These are phyloP conservation scores for Vachellia pachyceras DNA, from an alignment of 306 rosid genomes.

Conservation along the genomic window DNA sequence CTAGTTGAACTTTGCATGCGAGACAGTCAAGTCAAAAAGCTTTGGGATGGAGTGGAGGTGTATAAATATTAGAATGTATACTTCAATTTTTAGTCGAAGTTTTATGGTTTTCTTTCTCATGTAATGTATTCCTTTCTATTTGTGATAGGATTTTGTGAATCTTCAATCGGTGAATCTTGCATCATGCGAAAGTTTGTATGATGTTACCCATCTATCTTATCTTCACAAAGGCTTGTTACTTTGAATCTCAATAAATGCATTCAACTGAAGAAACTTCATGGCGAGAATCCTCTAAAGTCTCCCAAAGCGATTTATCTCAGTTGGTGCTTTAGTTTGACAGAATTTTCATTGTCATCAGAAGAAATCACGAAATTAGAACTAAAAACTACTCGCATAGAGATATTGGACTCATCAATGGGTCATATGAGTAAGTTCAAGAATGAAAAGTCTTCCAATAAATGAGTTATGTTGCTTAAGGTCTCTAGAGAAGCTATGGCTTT, in stretches of 20 bases:
- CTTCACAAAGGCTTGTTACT: neutral
- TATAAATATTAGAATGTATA: neutral
- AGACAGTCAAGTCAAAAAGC: neutral
- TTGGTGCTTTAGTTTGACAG: constrained; percentile 16
- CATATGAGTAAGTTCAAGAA: constrained; percentile 18
- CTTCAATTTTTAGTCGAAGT: neutral
- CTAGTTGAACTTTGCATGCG: constrained; percentile 19
- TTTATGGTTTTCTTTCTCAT: neutral
- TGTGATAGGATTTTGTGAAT: constrained; percentile 3
- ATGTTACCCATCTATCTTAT: constrained; percentile 19
- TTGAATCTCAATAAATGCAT: constrained; percentile 2
- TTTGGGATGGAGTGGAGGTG: constrained; percentile 37
- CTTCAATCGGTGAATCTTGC: constrained; percentile 19
- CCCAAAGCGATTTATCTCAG: rapidly evolving
- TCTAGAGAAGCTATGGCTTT: constrained; percentile 8
- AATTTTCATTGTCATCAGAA: constrained; percentile 5
- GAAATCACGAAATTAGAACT: neutral
- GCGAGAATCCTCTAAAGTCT: constrained; percentile 1
- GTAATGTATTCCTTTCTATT: neutral
- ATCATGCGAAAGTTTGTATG: neutral
- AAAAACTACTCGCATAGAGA: constrained; percentile 14
- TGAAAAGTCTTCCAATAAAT: constrained; percentile 14
- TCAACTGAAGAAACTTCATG: constrained; percentile 1
- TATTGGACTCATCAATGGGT: constrained; percentile 21
- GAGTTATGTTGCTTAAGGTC: constrained; percentile 10